Evolutionary conservation across 768 basidiomycete genomes (phyloP).

Genomic region (Boletus rex-veris): DNA sequence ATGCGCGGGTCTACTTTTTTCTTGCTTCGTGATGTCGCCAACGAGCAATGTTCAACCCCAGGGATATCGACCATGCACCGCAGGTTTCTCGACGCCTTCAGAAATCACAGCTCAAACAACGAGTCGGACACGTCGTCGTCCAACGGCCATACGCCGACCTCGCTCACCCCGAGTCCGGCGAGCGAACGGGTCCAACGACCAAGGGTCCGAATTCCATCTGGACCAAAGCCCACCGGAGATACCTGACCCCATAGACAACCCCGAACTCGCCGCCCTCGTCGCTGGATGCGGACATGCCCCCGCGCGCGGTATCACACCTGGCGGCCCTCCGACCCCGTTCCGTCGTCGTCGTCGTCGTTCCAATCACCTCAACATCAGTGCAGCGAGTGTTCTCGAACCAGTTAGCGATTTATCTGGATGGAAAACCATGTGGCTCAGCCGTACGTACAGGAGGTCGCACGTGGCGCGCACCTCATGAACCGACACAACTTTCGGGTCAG

Average conservation of each 20-base stretch:
- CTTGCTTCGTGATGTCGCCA: no score
- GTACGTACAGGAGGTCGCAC: no score
- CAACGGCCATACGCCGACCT: background rate
- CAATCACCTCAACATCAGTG: no score
- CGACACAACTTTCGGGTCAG: conserved; percentile 46
- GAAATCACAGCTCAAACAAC: background rate
- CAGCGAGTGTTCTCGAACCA: no score
- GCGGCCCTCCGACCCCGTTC: no score
- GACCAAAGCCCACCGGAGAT: conserved; percentile 7
- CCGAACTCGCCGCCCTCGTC: no score
- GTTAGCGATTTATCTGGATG: no score
- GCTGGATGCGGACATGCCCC: no score
- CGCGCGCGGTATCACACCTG: no score
- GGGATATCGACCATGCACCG: background rate
- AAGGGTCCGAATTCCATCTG: background rate
- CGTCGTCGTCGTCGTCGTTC: no score
- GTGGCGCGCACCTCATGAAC: conserved; percentile 15
- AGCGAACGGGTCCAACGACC: conserved; percentile 4
- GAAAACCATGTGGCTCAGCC: no score
- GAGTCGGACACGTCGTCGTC: background rate
- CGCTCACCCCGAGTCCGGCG: background rate
- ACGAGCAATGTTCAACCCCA: no score
- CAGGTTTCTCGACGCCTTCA: conserved; percentile 1
- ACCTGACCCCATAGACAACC: background rate
- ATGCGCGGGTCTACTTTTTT: background rate